Base-by-base conservation (phyloP, 768 basidiomycete genomes). In the Suillus alpinus region DNA sequence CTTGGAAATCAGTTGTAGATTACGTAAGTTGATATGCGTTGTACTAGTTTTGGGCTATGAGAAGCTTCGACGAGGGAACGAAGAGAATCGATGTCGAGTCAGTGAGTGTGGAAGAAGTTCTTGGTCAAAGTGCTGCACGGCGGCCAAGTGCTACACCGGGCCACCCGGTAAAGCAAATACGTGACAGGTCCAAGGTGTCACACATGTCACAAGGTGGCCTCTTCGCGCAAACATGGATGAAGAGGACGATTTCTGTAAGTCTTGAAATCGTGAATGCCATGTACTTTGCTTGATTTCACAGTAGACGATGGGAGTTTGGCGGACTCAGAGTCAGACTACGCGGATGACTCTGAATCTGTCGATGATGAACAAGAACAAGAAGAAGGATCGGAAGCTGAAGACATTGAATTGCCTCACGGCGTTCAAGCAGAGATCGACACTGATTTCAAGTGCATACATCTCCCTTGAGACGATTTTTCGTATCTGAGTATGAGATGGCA, bases 371-470 rank as follows among this genome's bases (percentile, higher is more conserved):
- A 1, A 26, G 26, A 26, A 26, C 43, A 31, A 26, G 59, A 56
- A 20, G 62, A 58, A 6, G 60, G 52, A 3, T 68, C 64, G 20
- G 62, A 60, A 36, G 58, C 16, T 31, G 63, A 64, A 34, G 72
- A 74, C n/a, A 76, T 77, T 0, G 81, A 83, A 62, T 71, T 75
- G 49, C 80, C 80, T 63, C 58, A 60, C 20, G 65, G 57, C 4
- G 44, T 43, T 14, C 62, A 57, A 57, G 67, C 63, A 8, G 72
- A 69, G 20, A 74, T 85, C 43, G 84, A 87, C 61, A 86, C 83
- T 0, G 85, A 87, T 67, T 87, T 88, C 64, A 84, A 81, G 83
- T 81, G 61, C 63, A 77, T 68, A 31, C 46, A 56, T 52, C 58
- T 60, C 37, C 37, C 32, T 39, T 59, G 59, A 8, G 47, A 57